These are phyloP conservation scores for Leptographium lundbergii DNA, from an alignment of 2,329 filamentous ascomycete species.

Conservation along the genomic window DNA sequence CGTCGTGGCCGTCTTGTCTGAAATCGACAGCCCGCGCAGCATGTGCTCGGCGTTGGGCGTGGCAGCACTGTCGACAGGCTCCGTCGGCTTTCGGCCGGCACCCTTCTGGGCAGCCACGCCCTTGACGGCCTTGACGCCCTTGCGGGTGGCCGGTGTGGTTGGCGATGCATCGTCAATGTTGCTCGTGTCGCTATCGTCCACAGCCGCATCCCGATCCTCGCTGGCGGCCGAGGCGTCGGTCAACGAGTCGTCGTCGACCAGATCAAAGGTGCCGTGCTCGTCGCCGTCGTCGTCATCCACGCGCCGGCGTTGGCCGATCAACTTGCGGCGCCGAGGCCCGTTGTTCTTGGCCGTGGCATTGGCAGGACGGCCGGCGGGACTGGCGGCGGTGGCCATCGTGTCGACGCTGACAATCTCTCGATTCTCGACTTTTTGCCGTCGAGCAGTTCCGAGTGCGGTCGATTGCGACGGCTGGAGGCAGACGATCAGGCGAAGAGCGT, in stretches of 20 bases:
- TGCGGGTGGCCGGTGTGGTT: conserved; percentile 24
- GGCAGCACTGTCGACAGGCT: conserved; percentile 16
- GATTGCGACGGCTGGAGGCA: background rate
- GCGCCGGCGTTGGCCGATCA: conserved; percentile 54
- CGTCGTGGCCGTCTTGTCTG: background rate
- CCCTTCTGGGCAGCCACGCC: conserved; percentile 8
- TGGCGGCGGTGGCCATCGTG: conserved; percentile 7
- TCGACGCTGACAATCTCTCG: no score
- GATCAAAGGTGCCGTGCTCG: conserved; percentile 39
- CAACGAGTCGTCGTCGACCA: conserved; percentile 49
- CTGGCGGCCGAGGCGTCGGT: conserved; percentile 50
- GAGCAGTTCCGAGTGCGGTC: background rate
- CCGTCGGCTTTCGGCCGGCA: background rate
- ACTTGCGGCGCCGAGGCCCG: conserved; percentile 45
- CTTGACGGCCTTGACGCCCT: background rate
- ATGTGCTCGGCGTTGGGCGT: conserved; percentile 43
- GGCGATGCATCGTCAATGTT: conserved; percentile 45
- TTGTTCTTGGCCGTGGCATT: conserved; percentile 5
- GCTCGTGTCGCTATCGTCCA: conserved; percentile 51
- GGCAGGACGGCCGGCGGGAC: background rate
- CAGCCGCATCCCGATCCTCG: conserved; percentile 45
- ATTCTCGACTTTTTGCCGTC: background rate
- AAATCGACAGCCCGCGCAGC: conserved; percentile 39
- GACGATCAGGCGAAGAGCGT: background rate
- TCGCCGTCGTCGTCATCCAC: conserved; percentile 51